Base-by-base conservation (phyloP, 106 monocot genomes). In the Amphibolis antarctica region DNA sequence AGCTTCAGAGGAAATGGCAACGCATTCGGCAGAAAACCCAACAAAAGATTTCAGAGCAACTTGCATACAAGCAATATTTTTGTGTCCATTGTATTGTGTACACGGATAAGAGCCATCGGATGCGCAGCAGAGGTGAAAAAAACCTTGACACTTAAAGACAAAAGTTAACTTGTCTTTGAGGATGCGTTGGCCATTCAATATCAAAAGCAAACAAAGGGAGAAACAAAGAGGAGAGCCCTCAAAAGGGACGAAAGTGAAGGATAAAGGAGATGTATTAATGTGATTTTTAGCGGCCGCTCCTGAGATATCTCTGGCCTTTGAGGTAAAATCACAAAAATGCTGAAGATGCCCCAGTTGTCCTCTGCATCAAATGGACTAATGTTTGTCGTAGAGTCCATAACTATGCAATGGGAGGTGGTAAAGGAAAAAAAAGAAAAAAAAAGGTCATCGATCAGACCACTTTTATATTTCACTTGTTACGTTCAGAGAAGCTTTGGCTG, bases 231-330 rank as follows among this genome's bases (percentile, higher is more conserved):
- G 36, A 47, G 42, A 70, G 44, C 56, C 80, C 76, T 84, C 83
- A 84, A 92, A 86, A 87, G 92, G 74, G 75, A 77, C 79, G 84
- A 92, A 92, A 83, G 91, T 59, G 70, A 75, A 75, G 77, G 70
- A 81, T 78, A 67, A 78, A 82, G 59, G 64, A 48, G 67, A 5
- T 31, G 46, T 53, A 59, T 61, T 23, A 70, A 52, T 65, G 50
- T 76, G 45, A 66, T 44, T 27, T 46, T 76, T 73, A 67, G 36
- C 66, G n/a, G 57, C 62, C 49, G 15, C 36, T 52, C 30, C 10
- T 65, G n/a, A 15, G 3, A 23, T 5, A 19, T 10, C 44, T 27
- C 26, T 18, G 44, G 30, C 74, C 66, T 71, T 21, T 44, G 48
- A 20, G 17, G 52, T n/a, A n/a, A n/a, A n/a, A n/a, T n/a, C n/a